Conservation (phyloP, 352 stramenopile species). For the Globisporangium carolinianum region DNA sequence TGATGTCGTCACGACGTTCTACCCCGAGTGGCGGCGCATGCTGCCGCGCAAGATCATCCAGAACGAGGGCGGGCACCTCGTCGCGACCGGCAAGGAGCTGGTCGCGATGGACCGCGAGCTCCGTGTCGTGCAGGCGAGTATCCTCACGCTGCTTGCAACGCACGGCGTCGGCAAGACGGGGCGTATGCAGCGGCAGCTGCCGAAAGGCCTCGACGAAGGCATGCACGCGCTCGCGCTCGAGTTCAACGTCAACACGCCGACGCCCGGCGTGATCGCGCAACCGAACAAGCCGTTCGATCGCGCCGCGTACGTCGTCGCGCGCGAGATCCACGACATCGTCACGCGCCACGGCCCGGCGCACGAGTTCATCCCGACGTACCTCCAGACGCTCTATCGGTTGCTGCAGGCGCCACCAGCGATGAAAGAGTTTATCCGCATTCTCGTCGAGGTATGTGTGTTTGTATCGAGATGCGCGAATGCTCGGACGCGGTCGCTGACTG, state of each 20-base stretch:
- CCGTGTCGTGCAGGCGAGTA: constrained; percentile 50
- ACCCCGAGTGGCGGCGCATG: constrained; percentile 57
- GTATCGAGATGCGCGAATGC: background rate
- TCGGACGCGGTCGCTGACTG: too few species aligned
- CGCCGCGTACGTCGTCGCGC: constrained; percentile 49
- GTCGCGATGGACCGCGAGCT: constrained; percentile 66
- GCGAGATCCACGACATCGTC: constrained; percentile 68
- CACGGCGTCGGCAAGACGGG: constrained; percentile 61
- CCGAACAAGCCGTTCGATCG: constrained; percentile 78
- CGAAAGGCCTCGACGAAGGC: constrained; percentile 57
- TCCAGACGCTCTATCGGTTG: constrained; percentile 71
- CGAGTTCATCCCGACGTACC: constrained; percentile 63
- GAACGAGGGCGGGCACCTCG: constrained; percentile 47
- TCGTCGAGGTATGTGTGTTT: constrained; percentile 49
- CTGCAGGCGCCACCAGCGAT: constrained; percentile 53
- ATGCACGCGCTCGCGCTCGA: constrained; percentile 72
- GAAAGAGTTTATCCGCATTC: constrained; percentile 68
- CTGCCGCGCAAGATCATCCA: constrained; percentile 70
- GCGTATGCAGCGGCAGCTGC: constrained; percentile 52
- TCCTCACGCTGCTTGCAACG: constrained; percentile 50
- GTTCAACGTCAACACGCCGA: constrained; percentile 74
- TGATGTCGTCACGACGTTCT: constrained; percentile 37
- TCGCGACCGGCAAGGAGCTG: constrained; percentile 24
- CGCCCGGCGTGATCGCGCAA: constrained; percentile 59
- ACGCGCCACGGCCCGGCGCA: constrained; percentile 48